These are phyloP conservation scores for Aspergillus wentii DNA, from an alignment of 495 filamentous ascomycete species.

Conservation along the genomic window DNA sequence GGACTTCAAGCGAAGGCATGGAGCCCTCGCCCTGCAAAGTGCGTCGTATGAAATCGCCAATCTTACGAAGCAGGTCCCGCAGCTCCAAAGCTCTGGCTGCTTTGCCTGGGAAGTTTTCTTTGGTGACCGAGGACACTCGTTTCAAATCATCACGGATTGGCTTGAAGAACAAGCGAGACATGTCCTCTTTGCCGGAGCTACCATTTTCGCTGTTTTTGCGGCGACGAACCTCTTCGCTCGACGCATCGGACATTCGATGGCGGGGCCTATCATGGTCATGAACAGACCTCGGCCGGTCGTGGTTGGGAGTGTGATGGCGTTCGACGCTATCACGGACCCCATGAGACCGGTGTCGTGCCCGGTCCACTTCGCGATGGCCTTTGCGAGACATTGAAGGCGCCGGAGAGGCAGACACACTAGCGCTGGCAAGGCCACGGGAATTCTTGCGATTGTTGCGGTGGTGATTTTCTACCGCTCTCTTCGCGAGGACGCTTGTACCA, in stretches of 20 bases:
- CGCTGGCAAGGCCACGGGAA: conserved; percentile 32
- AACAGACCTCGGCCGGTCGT: conserved; percentile 33
- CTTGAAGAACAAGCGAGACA: conserved; percentile 53
- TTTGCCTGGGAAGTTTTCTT: conserved; percentile 56
- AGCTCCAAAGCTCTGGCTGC: conserved; percentile 48
- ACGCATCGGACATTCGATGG: conserved; percentile 33
- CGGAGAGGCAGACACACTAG: conserved; percentile 49
- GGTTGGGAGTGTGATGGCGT: conserved; percentile 37
- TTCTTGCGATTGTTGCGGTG: conserved; percentile 79
- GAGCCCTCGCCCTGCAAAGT: conserved; percentile 28
- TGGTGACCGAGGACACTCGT: conserved; percentile 55
- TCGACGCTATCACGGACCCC: conserved; percentile 42
- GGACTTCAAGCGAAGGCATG: conserved; percentile 36
- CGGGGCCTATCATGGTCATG: conserved; percentile 31
- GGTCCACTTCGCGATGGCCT: conserved; percentile 47
- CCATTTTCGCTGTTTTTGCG: conserved; percentile 39
- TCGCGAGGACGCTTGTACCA: conserved; percentile 61
- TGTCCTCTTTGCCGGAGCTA: conserved; percentile 40
- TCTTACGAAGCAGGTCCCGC: conserved; percentile 40
- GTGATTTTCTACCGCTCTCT: conserved; percentile 80
- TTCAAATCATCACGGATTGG: conserved; percentile 57
- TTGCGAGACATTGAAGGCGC: conserved; percentile 45
- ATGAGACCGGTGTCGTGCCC: conserved; percentile 43
- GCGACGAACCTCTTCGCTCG: conserved; percentile 37
- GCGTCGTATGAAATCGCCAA: conserved; percentile 43